Conservation (phyloP, 805 yeast genomes). For the Kuraishia ogatae region DNA sequence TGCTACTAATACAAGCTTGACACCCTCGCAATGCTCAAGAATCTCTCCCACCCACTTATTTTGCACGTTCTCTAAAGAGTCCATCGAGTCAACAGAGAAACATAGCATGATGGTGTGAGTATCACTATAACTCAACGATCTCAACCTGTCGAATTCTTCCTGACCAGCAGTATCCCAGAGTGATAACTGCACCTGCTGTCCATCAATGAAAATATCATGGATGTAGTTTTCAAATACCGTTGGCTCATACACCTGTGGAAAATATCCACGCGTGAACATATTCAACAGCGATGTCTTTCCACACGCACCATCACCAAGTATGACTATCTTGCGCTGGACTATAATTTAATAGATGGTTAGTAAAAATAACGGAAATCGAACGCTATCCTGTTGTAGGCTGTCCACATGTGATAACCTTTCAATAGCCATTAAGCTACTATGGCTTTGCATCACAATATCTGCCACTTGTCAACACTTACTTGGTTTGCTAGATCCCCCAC, state of each 20-base stretch:
- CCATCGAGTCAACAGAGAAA: constrained; percentile 88
- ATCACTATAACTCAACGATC: constrained; percentile 88
- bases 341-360: constrained; percentile 11
- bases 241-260: constrained; percentile 97
- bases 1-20: constrained; percentile 87
- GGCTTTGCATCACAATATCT: too few species aligned
- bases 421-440: too few species aligned
- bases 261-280: constrained; percentile 94
- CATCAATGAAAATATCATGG: constrained; percentile 93
- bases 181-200: constrained; percentile 84
- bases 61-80: constrained; percentile 90
- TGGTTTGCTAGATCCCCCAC: constrained; percentile 36
- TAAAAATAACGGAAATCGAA: not conserved
- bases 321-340: constrained; percentile 88
- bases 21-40: constrained; percentile 95
- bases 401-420: too few species aligned
- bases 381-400: too few species aligned
- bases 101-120: constrained; percentile 97
- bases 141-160: constrained; percentile 91
- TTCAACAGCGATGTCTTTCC: constrained; percentile 93
- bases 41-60: constrained; percentile 97
- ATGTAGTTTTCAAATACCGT: constrained; percentile 96
- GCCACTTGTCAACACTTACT: constrained; percentile 17
- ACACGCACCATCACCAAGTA: constrained; percentile 97
- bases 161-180: constrained; percentile 99